These are phyloP conservation scores for Novymonas esmeraldas DNA, from an alignment of 208 protist species.

Conservation along the genomic window DNA sequence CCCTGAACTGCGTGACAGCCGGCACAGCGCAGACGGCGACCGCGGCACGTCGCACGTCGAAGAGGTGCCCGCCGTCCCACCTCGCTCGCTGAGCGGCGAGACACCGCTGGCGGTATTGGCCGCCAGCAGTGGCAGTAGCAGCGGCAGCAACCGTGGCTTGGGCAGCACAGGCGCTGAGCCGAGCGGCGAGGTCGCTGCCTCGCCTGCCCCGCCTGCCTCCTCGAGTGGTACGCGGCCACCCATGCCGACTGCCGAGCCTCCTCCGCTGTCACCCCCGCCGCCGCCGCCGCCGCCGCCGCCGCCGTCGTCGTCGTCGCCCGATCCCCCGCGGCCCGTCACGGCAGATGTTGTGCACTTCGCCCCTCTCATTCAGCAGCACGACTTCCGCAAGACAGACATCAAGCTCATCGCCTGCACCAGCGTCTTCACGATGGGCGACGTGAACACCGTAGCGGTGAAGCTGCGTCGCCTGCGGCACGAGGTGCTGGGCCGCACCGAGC, in stretches of 20 bases:
- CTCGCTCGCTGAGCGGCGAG: conserved; percentile 1
- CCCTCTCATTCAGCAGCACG: conserved; percentile 48
- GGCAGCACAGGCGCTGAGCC: background rate
- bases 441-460: conserved; percentile 19
- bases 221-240: too few species aligned
- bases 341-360: conserved; percentile 20
- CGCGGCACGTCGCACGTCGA: background rate
- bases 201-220: too few species aligned
- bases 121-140: background rate
- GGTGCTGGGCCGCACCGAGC: conserved; percentile 31
- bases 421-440: conserved; percentile 35
- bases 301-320: too few species aligned
- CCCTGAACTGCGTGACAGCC: conserved; percentile 9
- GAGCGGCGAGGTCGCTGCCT: too few species aligned
- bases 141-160: background rate
- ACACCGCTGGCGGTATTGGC: conserved; percentile 19
- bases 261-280: background rate
- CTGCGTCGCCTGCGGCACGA: conserved; percentile 34
- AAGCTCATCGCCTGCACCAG: conserved; percentile 43
- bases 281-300: background rate
- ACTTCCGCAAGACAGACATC: conserved; percentile 58
- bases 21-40: background rate
- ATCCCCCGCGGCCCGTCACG: background rate
- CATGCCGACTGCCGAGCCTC: too few species aligned
- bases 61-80: background rate